Percentiles rank a stretch among this genome's conserved stretches.
Conservation (phyloP, 805 yeast genomes). For the Candida piceae region DNA sequence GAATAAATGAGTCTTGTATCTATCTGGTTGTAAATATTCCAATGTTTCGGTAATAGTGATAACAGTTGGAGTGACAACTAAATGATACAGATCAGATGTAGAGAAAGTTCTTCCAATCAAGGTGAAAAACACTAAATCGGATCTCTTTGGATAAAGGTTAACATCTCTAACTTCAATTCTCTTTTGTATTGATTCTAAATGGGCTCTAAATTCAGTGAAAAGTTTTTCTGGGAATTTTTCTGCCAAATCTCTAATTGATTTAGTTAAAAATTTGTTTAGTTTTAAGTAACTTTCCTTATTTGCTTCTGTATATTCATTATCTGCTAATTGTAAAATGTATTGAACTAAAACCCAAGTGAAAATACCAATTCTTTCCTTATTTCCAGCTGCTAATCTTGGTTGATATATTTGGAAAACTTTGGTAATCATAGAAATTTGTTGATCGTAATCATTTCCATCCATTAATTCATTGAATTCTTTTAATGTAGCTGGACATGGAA, state of each 20-base stretch:
- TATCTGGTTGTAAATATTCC: slow-evolving; percentile 40
- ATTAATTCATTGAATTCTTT: slow-evolving; percentile 36
- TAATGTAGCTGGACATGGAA: slow-evolving; percentile 46
- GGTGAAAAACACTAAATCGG: slow-evolving; percentile 64
- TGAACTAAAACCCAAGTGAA: slow-evolving; percentile 62
- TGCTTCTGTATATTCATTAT: slow-evolving; percentile 23
- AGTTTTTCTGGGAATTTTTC: slow-evolving; percentile 61
- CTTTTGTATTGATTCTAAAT: slow-evolving; percentile 49
- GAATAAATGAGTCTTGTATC: slow-evolving; percentile 29
- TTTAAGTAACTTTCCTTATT: slow-evolving; percentile 25
- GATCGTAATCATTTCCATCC: slow-evolving; percentile 30
- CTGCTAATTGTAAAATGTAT: slow-evolving; percentile 50
- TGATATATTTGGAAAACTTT: slow-evolving; percentile 57
- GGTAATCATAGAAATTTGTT: slow-evolving; percentile 45
- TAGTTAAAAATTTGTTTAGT: slow-evolving; percentile 34
- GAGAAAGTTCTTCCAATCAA: slow-evolving; percentile 78
- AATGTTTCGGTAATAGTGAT: slow-evolving; percentile 69
- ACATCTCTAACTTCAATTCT: slow-evolving; percentile 36
- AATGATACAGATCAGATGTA: slow-evolving; percentile 92
- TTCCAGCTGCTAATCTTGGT: slow-evolving; percentile 77
- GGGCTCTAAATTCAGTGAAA: slow-evolving; percentile 56
- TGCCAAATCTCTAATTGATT: slow-evolving; percentile 51
- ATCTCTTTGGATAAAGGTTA: slow-evolving; percentile 31
- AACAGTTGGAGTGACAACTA: slow-evolving; percentile 79
- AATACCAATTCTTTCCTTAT: slow-evolving; percentile 63